A percentile compares a stretch with the other conserved stretches of the same genome.
Evolutionary conservation across 2,329 filamentous ascomycete species (phyloP).

Genomic region (Eurotiales sp.): DNA sequence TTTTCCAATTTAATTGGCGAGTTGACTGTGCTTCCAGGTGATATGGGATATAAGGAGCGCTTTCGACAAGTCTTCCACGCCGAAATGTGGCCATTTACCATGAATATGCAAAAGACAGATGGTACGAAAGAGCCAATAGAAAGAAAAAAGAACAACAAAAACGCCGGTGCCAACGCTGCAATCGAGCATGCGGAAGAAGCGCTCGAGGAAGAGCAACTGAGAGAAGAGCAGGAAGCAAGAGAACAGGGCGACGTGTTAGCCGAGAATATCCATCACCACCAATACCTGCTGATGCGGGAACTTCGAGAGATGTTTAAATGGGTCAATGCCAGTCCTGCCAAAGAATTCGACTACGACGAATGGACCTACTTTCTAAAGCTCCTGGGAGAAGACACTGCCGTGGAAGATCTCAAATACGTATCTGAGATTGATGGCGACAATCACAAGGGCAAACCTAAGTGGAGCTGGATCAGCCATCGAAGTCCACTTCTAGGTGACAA

Average conservation of each 20-base stretch:
- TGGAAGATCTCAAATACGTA: slow-evolving; percentile 26
- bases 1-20: slow-evolving; percentile 54
- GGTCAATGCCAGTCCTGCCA: slow-evolving; percentile 27
- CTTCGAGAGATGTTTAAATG: slow-evolving; percentile 38
- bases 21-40: slow-evolving; percentile 52
- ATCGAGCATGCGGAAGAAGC: slow-evolving; percentile 30
- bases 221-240: slow-evolving; percentile 38
- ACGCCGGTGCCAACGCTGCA: slow-evolving; percentile 6
- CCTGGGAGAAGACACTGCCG: slow-evolving; percentile 43
- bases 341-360: slow-evolving; percentile 38
- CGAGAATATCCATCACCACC: slow-evolving; percentile 49
- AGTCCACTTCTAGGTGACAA: slow-evolving; percentile 40
- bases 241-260: slow-evolving; percentile 41
- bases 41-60: slow-evolving; percentile 34
- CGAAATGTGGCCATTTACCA: not conserved
- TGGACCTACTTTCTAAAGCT: slow-evolving; percentile 51
- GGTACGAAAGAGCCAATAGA: not conserved
- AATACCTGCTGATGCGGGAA: slow-evolving; percentile 36
- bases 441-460: slow-evolving; percentile 16
- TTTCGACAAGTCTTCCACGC: slow-evolving; percentile 19
- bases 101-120: not conserved
- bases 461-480: slow-evolving; percentile 40
- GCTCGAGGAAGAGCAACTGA: slow-evolving; percentile 41
- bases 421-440: slow-evolving; percentile 22
- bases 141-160: not conserved